Percentiles rank a stretch among this genome's conserved stretches.
Evolutionary conservation across 306 rosid genomes (phyloP).

Genomic region (Quercus alba): DNA sequence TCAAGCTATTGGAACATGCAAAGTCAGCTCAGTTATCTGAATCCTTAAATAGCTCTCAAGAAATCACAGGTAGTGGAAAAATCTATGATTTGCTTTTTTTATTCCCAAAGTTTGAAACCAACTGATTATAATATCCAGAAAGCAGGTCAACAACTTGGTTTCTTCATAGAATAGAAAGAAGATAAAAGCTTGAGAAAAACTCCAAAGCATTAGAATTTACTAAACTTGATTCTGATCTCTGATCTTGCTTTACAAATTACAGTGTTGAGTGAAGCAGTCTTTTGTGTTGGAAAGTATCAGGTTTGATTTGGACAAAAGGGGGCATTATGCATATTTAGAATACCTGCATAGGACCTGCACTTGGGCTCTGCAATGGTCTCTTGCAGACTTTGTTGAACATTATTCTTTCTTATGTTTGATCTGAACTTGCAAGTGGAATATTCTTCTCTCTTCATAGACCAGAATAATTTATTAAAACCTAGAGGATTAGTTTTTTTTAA

Average conservation of each 20-base stretch:
- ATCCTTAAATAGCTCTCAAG: slow-evolving; percentile 35
- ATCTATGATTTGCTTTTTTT: not conserved
- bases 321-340: not conserved
- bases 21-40: slow-evolving; percentile 60
- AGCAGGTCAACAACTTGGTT: not conserved
- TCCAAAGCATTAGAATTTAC: not conserved
- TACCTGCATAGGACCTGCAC: not conserved
- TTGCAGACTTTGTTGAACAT: not conserved
- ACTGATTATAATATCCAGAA: not conserved
- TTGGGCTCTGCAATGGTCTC: not conserved
- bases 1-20: slow-evolving; percentile 75
- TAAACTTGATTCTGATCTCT: not conserved
- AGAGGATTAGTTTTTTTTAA: not conserved
- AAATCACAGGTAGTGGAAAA: slow-evolving; percentile 48
- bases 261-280: not conserved
- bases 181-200: not conserved
- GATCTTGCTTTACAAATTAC: not conserved
- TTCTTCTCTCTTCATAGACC: not conserved
- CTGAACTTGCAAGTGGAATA: not conserved
- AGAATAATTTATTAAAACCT: not conserved
- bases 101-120: not conserved
- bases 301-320: not conserved
- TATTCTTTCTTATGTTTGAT: not conserved
- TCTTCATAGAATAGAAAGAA: not conserved
- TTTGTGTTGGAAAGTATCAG: not conserved